Conservation (phyloP, 2,329 filamentous ascomycete species). For the Fusarium odoratissimum region DNA sequence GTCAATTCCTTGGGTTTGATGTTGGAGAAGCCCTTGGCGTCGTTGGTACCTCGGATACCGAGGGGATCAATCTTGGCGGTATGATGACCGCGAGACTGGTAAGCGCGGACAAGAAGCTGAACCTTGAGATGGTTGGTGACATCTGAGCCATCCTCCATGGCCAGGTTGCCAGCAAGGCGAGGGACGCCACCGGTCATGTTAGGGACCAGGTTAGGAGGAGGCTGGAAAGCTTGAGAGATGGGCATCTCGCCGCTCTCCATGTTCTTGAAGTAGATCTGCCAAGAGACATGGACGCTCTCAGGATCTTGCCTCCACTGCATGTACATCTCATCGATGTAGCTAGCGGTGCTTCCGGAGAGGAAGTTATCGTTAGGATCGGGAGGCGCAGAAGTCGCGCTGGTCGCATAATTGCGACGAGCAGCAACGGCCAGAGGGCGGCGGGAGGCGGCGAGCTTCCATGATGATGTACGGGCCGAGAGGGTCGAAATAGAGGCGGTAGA, state of each 20-base stretch:
- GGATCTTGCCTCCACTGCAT: slow-evolving; percentile 96
- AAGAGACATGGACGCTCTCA: slow-evolving; percentile 93
- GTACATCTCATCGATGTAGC: slow-evolving; percentile 99
- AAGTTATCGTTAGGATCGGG: slow-evolving; percentile 94
- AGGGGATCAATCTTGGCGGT: slow-evolving; percentile 98
- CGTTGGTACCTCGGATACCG: slow-evolving; percentile 78
- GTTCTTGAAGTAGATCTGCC: slow-evolving; percentile 99
- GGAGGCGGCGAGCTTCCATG: slow-evolving; percentile 58
- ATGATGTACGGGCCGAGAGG: slow-evolving; percentile 53
- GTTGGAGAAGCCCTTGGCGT: slow-evolving; percentile 81
- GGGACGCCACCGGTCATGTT: slow-evolving; percentile 82
- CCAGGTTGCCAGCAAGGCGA: slow-evolving; percentile 75
- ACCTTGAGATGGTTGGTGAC: slow-evolving; percentile 98
- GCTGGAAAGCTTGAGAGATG: slow-evolving; percentile 95
- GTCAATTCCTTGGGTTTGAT: slow-evolving; percentile 91
- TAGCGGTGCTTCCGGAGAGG: slow-evolving; percentile 94
- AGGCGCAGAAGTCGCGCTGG: slow-evolving; percentile 62
- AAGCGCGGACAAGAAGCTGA: slow-evolving; percentile 94
- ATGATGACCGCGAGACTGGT: slow-evolving; percentile 97
- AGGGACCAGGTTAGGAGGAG: slow-evolving; percentile 91
- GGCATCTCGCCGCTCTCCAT: slow-evolving; percentile 99
- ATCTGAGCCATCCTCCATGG: slow-evolving; percentile 78
- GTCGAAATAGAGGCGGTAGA: slow-evolving; percentile 58
- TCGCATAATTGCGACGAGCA: slow-evolving; percentile 65
- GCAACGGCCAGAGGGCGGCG: slow-evolving; percentile 63